Conservation (phyloP, 2,329 filamentous ascomycete genomes). For the Aspergillus latus region DNA sequence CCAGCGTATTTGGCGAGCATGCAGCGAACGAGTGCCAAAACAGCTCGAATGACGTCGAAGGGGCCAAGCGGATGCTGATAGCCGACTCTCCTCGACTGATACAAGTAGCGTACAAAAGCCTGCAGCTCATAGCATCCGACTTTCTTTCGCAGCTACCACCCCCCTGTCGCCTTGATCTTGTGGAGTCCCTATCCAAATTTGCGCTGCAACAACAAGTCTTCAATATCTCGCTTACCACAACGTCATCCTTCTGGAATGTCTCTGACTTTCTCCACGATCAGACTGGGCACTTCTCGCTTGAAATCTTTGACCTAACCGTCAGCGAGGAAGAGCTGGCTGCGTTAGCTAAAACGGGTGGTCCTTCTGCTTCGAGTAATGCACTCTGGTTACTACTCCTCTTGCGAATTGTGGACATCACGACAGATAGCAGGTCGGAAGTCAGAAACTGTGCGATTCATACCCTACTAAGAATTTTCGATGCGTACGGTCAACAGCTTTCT, state of each 20-base stretch:
- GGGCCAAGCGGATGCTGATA: constrained; percentile 21
- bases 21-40: constrained; percentile 33
- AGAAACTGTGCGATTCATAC: constrained; percentile 77
- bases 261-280: constrained; percentile 74
- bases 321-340: constrained; percentile 58
- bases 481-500: constrained; percentile 77
- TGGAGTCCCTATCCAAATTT: constrained; percentile 87
- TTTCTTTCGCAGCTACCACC: constrained; percentile 74
- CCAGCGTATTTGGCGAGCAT: constrained; percentile 68
- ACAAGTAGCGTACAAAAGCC: constrained; percentile 80
- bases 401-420: constrained; percentile 40
- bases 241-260: constrained; percentile 94
- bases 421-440: constrained; percentile 40
- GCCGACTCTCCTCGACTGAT: constrained; percentile 69
- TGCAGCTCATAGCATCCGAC: constrained; percentile 92
- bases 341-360: constrained; percentile 60
- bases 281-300: constrained; percentile 43
- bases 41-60: not conserved
- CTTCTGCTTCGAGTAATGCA: constrained; percentile 55
- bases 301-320: constrained; percentile 44
- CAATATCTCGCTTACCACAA: constrained; percentile 91
- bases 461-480: constrained; percentile 85
- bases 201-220: constrained; percentile 86
- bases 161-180: constrained; percentile 71
- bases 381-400: constrained; percentile 39